Evolutionary conservation across 2,329 filamentous ascomycete genomes (phyloP), one percentile per base, ranked within the genome.

Genomic region (Atkinsonella texensis): DNA sequence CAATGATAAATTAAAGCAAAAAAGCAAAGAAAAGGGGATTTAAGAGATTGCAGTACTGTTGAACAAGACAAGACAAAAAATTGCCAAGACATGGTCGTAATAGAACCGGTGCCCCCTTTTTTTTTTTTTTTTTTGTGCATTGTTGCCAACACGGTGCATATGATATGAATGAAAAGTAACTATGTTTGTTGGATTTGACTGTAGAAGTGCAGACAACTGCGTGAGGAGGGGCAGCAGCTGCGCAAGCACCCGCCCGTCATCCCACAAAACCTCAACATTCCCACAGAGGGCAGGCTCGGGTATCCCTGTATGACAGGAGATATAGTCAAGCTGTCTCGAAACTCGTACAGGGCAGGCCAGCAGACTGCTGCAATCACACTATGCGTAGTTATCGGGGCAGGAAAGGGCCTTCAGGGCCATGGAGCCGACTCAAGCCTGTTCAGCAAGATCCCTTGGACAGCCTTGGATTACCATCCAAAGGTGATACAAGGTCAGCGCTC

Each of bases 391-490:
- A 58, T 38, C 62, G 61, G 60, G 62, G 64, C 42, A 62, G 57
- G 44, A 65, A 62, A 47, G 56, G 58, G 15, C 56, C 64, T 10
- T 79, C 80, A 46, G 75, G 76, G 48, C 74, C 79, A 58, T 87
- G 84, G 81, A 80, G 78, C 54, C 76, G 86, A 56, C 72, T 94
- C 56, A 89, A 85, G 65, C 84, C 87, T 12, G 77, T 84, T 54
- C 80, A 84, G 44, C 72, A 81, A 52, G 89, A 96, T 65, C 80
- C 87, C 13, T 73, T 97, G 31, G 87, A 94, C 59, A 78, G 75
- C 54, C 85, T 94, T 58, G 90, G 91, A 1, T 76, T 95, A 57
- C 88, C 88, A 4, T 95, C 89, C 2, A 96, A 95, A 64, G 91
- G 91, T 49, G 91, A 97, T 67, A 86, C 77, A 46, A 84, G 86